Evolutionary conservation across 176 grass and related monocot genomes (phyloP), one percentile per base, ranked within the genome.

Genomic region (Luzula sylvatica): DNA sequence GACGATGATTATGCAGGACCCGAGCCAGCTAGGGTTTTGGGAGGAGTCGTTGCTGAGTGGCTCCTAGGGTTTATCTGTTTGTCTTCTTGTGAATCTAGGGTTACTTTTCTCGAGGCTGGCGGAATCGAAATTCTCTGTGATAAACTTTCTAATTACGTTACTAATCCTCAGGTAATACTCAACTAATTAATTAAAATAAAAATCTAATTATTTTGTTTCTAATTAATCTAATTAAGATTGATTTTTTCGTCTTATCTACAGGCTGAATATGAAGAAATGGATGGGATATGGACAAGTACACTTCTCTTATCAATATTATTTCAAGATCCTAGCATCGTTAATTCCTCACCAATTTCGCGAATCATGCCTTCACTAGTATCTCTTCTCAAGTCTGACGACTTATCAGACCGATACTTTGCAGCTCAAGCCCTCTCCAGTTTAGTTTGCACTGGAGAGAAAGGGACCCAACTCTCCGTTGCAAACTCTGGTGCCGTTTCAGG

Each of bases 251-350:
- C 24, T 61, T 19, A 29, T 32, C 35, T 82, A 38, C 75, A 95
- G 90, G 84, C 70, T 70, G 70, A 89, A 42, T 75, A 66, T 65
- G 73, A 78, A 66, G 90, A 86, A 16, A 79, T 61, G 30, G 90
- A 79, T 29, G 87, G 82, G 21, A 72, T 86, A 50, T 89, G 90
- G 84, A 79, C 67, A 50, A 82, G 74, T 13, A 39, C 77, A 26
- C 90, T 95, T 88, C 67, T 95, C 27, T 82, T 95, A 70, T 74
- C 90, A 73, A 79, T 87, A 50, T 75, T 95, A 50, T 95, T 95
- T 71, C 80, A 89, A 68, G 84, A 95, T 79, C 23, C 65, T 70
- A 56, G 64, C 15, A 44, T 89, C 53, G 75, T 89, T 76, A 83
- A 86, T 42, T 88, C 80, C 78, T 85, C 90, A 46, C 54, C 62